phyloP scores from a whole-genome alignment of 2,329 filamentous ascomycete genomes.

The Apiospora phragmitis region DNA sequence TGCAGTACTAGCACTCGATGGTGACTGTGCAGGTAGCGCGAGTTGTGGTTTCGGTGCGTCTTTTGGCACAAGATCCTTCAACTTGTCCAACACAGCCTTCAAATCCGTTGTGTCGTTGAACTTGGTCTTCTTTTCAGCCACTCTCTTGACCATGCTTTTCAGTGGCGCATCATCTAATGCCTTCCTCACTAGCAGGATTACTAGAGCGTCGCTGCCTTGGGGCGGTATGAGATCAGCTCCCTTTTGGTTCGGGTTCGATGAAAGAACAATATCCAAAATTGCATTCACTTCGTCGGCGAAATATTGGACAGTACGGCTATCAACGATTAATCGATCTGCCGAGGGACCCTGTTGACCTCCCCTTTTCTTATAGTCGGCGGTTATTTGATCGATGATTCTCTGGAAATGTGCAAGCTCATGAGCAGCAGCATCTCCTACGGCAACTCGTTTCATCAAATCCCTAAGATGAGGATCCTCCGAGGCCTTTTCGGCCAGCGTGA shows the following conservation, averaged over 20 bases:
- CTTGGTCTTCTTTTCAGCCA: conserved; percentile 51
- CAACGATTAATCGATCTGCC: conserved; percentile 55
- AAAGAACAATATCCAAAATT: conserved; percentile 60
- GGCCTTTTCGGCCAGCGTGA: conserved; percentile 74
- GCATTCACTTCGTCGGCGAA: conserved; percentile 59
- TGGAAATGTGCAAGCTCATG: conserved; percentile 77
- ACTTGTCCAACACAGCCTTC: conserved; percentile 51
- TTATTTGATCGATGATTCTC: conserved; percentile 78
- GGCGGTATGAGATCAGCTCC: conserved; percentile 54
- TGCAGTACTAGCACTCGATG: background rate
- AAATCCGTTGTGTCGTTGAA: conserved; percentile 56
- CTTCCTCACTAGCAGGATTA: conserved; percentile 58
- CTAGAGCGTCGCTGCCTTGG: conserved; percentile 53
- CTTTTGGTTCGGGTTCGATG: conserved; percentile 58
- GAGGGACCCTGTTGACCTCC: conserved; percentile 53
- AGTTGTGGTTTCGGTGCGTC: conserved; percentile 25
- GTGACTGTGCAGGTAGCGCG: background rate
- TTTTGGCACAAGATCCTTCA: conserved; percentile 45
- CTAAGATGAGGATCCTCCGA: conserved; percentile 72
- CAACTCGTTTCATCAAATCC: conserved; percentile 81
- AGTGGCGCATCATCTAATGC: conserved; percentile 53
- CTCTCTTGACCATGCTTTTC: conserved; percentile 52
- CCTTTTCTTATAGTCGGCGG: conserved; percentile 55
- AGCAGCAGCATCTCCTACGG: conserved; percentile 69
- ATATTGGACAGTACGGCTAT: conserved; percentile 57